These are phyloP conservation scores for Xylaria multiplex DNA, from an alignment of 2,329 filamentous ascomycete genomes.

Conservation along the genomic window DNA sequence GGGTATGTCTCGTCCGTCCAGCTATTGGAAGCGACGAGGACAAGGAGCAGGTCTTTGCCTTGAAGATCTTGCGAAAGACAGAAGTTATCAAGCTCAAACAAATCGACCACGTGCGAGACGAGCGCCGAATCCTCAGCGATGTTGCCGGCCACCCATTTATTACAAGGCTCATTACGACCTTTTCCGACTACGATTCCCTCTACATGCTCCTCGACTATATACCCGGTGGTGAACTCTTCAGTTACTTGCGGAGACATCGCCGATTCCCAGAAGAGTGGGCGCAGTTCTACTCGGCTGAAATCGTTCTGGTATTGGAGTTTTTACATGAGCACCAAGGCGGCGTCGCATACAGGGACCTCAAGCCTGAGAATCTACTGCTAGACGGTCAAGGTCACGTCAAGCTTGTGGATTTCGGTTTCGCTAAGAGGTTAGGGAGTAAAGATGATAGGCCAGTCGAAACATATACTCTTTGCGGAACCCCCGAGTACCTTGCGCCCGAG, in stretches of 20 bases:
- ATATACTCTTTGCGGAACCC: conserved; percentile 84
- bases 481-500: conserved; percentile 85
- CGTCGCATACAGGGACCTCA: conserved; percentile 83
- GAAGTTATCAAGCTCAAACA: conserved; percentile 84
- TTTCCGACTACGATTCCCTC: conserved; percentile 80
- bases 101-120: conserved; percentile 86
- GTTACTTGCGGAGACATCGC: conserved; percentile 79
- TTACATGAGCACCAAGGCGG: conserved; percentile 81
- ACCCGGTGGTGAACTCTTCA: conserved; percentile 86
- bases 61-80: conserved; percentile 80
- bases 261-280: conserved; percentile 82
- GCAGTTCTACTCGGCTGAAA: conserved; percentile 85
- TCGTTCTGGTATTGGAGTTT: conserved; percentile 82
- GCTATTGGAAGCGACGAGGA: conserved; percentile 63
- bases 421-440: conserved; percentile 75
- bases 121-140: conserved; percentile 79
- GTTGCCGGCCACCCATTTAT: conserved; percentile 87
- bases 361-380: conserved; percentile 83
- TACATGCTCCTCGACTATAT: conserved; percentile 88
- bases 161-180: conserved; percentile 79
- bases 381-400: conserved; percentile 83
- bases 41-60: conserved; percentile 75
- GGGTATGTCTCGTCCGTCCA: conserved; percentile 80
- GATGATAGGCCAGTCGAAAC: conserved; percentile 70
- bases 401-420: conserved; percentile 86